phyloP scores from a whole-genome alignment of 768 basidiomycete species.

The Lactarius indigo region DNA sequence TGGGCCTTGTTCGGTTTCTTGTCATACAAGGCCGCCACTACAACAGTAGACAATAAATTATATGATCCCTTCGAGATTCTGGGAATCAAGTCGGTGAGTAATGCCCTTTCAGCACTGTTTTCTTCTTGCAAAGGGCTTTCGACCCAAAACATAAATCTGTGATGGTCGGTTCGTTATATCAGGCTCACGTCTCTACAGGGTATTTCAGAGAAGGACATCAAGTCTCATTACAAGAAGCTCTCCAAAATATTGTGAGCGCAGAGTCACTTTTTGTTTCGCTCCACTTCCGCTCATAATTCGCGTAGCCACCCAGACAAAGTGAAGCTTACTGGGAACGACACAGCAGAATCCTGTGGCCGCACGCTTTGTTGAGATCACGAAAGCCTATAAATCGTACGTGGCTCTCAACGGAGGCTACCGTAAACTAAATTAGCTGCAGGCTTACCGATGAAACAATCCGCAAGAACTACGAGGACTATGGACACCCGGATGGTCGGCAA shows the following conservation, averaged over 20 bases:
- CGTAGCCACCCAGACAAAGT: conserved; percentile 96
- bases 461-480: conserved; percentile 83
- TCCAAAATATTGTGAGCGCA: conserved; percentile 74
- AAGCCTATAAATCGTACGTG: conserved; percentile 91
- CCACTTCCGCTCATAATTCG: background rate
- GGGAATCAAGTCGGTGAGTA: conserved; percentile 66
- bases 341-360: conserved; percentile 81
- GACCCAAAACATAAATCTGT: background rate
- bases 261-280: background rate
- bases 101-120: background rate
- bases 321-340: conserved; percentile 74
- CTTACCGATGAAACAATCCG: conserved; percentile 91
- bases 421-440: conserved; percentile 36
- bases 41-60: conserved; percentile 59
- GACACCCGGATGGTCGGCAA: conserved; percentile 96
- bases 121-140: background rate
- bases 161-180: background rate
- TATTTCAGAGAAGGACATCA: conserved; percentile 83
- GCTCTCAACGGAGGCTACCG: background rate
- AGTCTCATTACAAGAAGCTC: conserved; percentile 90
- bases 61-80: conserved; percentile 97
- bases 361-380: conserved; percentile 89
- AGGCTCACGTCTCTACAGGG: conserved; percentile 40
- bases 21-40: conserved; percentile 57
- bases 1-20: conserved; percentile 73